phyloP scores from a whole-genome alignment of 1,284 basidiomycete species.

The Microbotryum intermedium region DNA sequence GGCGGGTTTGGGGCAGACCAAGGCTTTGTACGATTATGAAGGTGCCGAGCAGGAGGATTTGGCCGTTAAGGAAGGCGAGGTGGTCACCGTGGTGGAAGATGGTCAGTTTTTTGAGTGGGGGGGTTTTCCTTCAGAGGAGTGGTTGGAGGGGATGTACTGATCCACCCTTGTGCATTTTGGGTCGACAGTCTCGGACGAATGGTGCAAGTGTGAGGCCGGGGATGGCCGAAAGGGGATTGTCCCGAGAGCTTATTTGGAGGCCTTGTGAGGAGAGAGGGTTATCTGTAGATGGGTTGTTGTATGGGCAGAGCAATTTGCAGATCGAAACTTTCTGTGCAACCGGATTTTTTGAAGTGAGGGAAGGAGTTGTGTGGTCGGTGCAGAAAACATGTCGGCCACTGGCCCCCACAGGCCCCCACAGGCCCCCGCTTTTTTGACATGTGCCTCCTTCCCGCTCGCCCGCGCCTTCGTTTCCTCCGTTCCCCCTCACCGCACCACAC shows the following conservation, averaged over 20 bases:
- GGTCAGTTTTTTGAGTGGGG: slow-evolving; percentile 4
- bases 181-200: slow-evolving; percentile 18
- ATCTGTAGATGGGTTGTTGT: not conserved
- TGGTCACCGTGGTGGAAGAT: slow-evolving; percentile 7
- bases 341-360: no score
- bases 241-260: slow-evolving; percentile 3
- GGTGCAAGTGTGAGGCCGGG: slow-evolving; percentile 12
- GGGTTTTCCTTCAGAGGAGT: not conserved
- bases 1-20: not conserved
- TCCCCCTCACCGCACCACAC: no score
- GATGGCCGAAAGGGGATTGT: slow-evolving; percentile 10
- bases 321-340: not conserved
- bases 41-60: slow-evolving; percentile 11
- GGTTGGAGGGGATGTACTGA: not conserved
- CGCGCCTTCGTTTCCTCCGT: no score
- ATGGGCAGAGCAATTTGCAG: not conserved
- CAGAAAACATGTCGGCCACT: no score
- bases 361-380: no score
- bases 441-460: no score
- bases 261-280: not conserved
- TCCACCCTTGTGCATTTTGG: not conserved
- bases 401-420: no score
- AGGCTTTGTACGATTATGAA: slow-evolving; percentile 19
- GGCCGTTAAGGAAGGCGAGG: slow-evolving; percentile 10
- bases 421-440: no score